phyloP scores from a whole-genome alignment of 495 filamentous ascomycete species.

The Penicillium coffeae region DNA sequence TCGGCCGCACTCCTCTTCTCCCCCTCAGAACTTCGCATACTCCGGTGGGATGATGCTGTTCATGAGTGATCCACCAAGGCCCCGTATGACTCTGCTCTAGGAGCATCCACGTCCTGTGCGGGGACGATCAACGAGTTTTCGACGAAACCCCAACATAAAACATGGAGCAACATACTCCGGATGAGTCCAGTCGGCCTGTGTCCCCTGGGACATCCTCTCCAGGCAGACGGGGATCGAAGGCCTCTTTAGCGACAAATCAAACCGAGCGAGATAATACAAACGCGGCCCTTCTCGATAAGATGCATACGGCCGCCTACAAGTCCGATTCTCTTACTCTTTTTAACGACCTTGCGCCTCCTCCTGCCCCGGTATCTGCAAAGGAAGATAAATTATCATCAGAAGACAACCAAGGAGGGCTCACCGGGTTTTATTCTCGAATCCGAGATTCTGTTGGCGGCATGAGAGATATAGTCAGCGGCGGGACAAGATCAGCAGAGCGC shows the following conservation, averaged over 20 bases:
- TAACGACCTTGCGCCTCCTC: constrained; percentile 67
- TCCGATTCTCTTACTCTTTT: constrained; percentile 80
- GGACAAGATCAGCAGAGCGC: constrained; percentile 37
- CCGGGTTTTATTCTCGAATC: constrained; percentile 78
- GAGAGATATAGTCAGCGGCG: constrained; percentile 52
- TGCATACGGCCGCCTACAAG: constrained; percentile 77
- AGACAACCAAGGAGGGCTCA: constrained; percentile 78
- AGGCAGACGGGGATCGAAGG: constrained; percentile 54
- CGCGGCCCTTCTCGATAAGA: constrained; percentile 68
- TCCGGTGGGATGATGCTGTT: constrained; percentile 1
- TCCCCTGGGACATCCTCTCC: constrained; percentile 43
- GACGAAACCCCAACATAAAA: constrained; percentile 10
- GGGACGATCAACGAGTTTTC: constrained; percentile 16
- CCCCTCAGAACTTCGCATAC: not conserved
- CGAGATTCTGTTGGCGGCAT: constrained; percentile 70
- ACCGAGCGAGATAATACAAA: constrained; percentile 68
- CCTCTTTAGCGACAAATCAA: constrained; percentile 55
- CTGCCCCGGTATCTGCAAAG: constrained; percentile 41
- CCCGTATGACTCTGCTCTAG: constrained; percentile 10
- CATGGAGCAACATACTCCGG: constrained; percentile 42
- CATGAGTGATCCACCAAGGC: not conserved
- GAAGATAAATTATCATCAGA: constrained; percentile 67
- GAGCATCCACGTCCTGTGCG: constrained; percentile 2
- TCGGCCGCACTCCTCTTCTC: not conserved
- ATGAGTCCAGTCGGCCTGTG: constrained; percentile 38